Percentiles rank a stretch among this genome's conserved stretches.
These are phyloP conservation scores for Fraxinus sp. DNA, from an alignment of 305 asterid genomes.

Conservation along the genomic window DNA sequence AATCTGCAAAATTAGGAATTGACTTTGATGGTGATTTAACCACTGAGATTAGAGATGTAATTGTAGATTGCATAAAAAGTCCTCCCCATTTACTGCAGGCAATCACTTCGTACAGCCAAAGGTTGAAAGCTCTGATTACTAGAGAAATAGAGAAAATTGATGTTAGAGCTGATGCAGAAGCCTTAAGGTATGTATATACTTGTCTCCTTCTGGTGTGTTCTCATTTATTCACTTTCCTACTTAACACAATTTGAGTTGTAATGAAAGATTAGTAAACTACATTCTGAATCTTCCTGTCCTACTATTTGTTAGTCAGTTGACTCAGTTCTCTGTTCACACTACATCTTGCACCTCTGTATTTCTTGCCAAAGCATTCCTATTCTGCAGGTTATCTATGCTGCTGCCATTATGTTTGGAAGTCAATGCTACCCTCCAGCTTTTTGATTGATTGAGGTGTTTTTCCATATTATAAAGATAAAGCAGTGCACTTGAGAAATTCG, in stretches of 20 bases:
- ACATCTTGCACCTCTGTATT: background rate
- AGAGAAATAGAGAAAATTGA: conserved; percentile 78
- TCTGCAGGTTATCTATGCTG: background rate
- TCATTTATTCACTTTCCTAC: conserved; percentile 11
- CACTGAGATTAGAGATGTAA: conserved; percentile 59
- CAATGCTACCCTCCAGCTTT: background rate
- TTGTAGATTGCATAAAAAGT: conserved; percentile 64
- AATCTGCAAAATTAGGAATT: conserved; percentile 72
- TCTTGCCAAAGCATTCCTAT: background rate
- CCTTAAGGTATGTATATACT: conserved; percentile 59
- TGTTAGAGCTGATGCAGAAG: conserved; percentile 91
- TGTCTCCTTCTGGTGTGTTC: background rate
- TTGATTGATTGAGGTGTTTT: background rate
- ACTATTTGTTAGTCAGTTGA: background rate
- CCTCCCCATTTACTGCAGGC: conserved; percentile 85
- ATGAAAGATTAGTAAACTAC: background rate
- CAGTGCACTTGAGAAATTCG: background rate
- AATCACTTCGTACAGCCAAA: conserved; percentile 68
- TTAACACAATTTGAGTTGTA: background rate
- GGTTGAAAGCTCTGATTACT: conserved; percentile 56
- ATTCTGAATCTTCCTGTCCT: background rate
- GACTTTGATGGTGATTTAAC: conserved; percentile 68
- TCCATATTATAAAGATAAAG: conserved; percentile 1
- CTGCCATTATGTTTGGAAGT: background rate
- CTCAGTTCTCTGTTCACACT: background rate